Conservation (phyloP, 176 grass and related monocot genomes). For the Oryza meyeriana region DNA sequence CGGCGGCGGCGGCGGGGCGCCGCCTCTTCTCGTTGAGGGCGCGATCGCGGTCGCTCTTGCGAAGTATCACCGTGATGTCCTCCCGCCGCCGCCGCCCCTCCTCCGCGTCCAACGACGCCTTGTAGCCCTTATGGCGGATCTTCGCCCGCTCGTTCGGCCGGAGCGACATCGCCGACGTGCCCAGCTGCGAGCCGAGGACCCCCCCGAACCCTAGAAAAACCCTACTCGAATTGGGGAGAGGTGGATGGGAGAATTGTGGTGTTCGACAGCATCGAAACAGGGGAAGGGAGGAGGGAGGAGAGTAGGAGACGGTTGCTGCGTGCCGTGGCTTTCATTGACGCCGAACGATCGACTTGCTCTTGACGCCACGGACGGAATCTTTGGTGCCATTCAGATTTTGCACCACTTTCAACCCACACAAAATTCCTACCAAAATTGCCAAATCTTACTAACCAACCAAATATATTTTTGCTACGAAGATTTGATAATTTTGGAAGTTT, state of each 20-base stretch:
- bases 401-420: too few species aligned
- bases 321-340: neutral
- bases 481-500: too few species aligned
- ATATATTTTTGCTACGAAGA: too few species aligned
- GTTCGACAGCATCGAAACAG: too few species aligned
- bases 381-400: too few species aligned
- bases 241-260: neutral
- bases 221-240: neutral
- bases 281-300: neutral
- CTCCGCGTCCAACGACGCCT: slow-evolving; percentile 46
- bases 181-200: neutral
- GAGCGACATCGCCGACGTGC: slow-evolving; percentile 44
- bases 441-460: too few species aligned
- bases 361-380: neutral
- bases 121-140: slow-evolving; percentile 50
- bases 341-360: neutral
- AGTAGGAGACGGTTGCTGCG: neutral
- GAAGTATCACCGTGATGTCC: slow-evolving; percentile 31
- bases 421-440: too few species aligned
- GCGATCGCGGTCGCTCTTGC: slow-evolving; percentile 38
- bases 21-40: slow-evolving; percentile 47
- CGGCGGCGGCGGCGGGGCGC: neutral
- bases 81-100: slow-evolving; percentile 39
- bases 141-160: slow-evolving; percentile 53
- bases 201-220: neutral